A percentile compares a stretch with the other conserved stretches of the same genome.
phyloP scores from a whole-genome alignment of 345 rosid genomes.

The Barbarea vulgaris region DNA sequence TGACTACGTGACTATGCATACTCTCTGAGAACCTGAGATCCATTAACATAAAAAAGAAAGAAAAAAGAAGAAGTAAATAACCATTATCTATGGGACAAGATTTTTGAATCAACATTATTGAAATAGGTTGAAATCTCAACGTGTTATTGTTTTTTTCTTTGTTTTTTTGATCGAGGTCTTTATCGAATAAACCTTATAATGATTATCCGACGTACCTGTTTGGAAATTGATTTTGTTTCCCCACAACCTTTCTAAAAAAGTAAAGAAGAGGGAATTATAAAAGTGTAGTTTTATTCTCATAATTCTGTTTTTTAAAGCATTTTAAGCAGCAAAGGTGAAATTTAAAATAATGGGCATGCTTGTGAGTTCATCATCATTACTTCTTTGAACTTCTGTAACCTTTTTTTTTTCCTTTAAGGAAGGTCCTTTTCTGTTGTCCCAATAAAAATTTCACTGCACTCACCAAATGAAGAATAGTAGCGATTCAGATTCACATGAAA shows the following conservation, averaged over 20 bases:
- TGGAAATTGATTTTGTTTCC: slow-evolving; percentile 88
- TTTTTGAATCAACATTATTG: neutral
- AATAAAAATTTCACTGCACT: slow-evolving; percentile 43
- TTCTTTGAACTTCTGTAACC: slow-evolving; percentile 56
- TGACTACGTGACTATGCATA: slow-evolving; percentile 13
- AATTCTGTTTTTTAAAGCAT: slow-evolving; percentile 59
- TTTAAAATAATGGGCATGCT: slow-evolving; percentile 68
- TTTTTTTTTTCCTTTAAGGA: slow-evolving; percentile 40
- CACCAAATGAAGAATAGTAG: slow-evolving; percentile 33
- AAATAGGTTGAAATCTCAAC: slow-evolving; percentile 13
- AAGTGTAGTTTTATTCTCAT: slow-evolving; percentile 45
- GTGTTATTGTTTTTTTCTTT: slow-evolving; percentile 18
- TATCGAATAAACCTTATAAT: slow-evolving; percentile 61
- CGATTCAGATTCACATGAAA: slow-evolving; percentile 25
- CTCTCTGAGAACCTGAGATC: slow-evolving; percentile 4
- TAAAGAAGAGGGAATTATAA: neutral
- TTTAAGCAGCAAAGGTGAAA: slow-evolving; percentile 66
- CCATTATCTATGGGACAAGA: slow-evolving; percentile 18
- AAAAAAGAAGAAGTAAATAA: neutral
- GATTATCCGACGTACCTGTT: slow-evolving; percentile 59
- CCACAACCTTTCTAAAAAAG: slow-evolving; percentile 54
- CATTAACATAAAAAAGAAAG: neutral
- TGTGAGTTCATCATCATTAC: slow-evolving; percentile 81
- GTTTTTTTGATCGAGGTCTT: slow-evolving; percentile 48
- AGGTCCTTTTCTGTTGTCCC: slow-evolving; percentile 50